Evolutionary conservation across 768 basidiomycete species (phyloP).

Genomic region (Rhodotorula sphaerocarpa): DNA sequence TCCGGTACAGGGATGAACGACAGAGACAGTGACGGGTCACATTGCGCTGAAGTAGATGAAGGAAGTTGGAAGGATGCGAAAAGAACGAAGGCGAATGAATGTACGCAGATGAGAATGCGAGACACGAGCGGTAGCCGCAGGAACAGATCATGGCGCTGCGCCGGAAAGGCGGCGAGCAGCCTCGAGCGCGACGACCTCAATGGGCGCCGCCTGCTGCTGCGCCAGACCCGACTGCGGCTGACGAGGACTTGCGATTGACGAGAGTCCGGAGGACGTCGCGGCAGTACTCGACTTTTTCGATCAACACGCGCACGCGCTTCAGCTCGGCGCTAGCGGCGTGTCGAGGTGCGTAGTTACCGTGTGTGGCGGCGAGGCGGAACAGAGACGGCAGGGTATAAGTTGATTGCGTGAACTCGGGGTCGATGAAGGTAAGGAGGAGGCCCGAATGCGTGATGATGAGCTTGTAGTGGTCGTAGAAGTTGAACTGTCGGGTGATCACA

Average conservation of each 20-base stretch:
- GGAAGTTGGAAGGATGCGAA: too few species aligned
- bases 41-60: too few species aligned
- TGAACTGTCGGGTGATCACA: slow-evolving; percentile 59
- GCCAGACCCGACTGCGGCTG: too few species aligned
- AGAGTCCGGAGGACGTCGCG: slow-evolving; percentile 59
- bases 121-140: too few species aligned
- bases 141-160: too few species aligned
- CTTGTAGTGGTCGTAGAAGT: slow-evolving; percentile 97
- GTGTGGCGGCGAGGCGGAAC: slow-evolving; percentile 21
- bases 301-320: slow-evolving; percentile 42
- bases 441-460: slow-evolving; percentile 77
- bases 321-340: neutral
- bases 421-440: slow-evolving; percentile 74
- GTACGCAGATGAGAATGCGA: too few species aligned
- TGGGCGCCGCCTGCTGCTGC: too few species aligned
- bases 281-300: slow-evolving; percentile 78
- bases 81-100: too few species aligned
- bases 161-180: too few species aligned
- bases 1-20: too few species aligned
- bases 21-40: too few species aligned
- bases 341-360: slow-evolving; percentile 15
- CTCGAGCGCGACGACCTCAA: too few species aligned
- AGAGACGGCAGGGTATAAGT: slow-evolving; percentile 32
- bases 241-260: slow-evolving; percentile 8
- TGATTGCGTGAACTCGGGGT: slow-evolving; percentile 33